phyloP scores from a whole-genome alignment of 176 grass and related monocot genomes.

The Juncus inflexus region DNA sequence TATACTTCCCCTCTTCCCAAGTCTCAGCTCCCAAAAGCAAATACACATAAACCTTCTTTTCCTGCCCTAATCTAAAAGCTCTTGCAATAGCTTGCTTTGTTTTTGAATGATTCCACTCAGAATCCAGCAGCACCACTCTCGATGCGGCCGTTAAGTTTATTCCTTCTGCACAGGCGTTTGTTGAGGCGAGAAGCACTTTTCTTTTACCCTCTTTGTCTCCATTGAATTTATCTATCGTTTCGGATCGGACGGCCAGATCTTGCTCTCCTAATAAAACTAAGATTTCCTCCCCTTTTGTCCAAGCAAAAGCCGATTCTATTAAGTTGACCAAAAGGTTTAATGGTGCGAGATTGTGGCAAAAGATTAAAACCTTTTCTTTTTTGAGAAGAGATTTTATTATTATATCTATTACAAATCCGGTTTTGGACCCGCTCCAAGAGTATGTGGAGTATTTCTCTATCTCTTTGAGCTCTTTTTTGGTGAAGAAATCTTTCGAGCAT shows the following conservation, averaged over 20 bases:
- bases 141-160: conserved; percentile 90
- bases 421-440: conserved; percentile 47
- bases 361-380: conserved; percentile 80
- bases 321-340: conserved; percentile 53
- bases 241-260: conserved; percentile 50
- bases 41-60: conserved; percentile 77
- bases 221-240: conserved; percentile 84
- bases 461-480: conserved; percentile 32
- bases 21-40: conserved; percentile 59
- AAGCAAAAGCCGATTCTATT: conserved; percentile 57
- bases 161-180: conserved; percentile 83
- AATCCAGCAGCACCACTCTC: conserved; percentile 80
- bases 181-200: conserved; percentile 85
- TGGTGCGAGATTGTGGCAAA: conserved; percentile 76
- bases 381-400: conserved; percentile 55
- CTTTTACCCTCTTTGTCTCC: conserved; percentile 38
- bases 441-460: conserved; percentile 36
- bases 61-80: conserved; percentile 77
- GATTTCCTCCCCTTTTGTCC: conserved; percentile 66
- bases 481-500: conserved; percentile 49
- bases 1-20: conserved; percentile 87
- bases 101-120: conserved; percentile 93
- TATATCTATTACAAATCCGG: conserved; percentile 78
- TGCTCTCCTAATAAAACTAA: conserved; percentile 73
- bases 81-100: conserved; percentile 90